Conservation (phyloP, 1,284 basidiomycete species). For the Malassezia equina region DNA sequence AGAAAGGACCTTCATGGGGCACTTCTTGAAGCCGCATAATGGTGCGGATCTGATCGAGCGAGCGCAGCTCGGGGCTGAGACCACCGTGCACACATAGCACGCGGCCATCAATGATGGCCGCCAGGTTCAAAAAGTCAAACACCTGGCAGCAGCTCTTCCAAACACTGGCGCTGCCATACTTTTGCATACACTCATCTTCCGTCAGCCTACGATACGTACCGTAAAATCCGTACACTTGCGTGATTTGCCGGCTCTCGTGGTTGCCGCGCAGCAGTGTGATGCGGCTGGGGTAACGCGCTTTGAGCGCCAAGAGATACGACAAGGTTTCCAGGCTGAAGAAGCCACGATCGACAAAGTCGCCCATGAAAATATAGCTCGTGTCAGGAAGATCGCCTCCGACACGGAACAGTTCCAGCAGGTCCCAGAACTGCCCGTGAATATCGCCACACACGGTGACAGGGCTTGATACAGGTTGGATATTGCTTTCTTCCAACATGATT, state of each 20-base stretch:
- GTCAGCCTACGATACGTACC: constrained; percentile 53
- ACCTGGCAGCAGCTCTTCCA: constrained; percentile 59
- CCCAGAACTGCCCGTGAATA: constrained; percentile 94
- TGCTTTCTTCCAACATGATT: constrained; percentile 83
- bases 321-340: constrained; percentile 95
- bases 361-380: constrained; percentile 97
- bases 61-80: constrained; percentile 80
- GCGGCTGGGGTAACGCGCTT: constrained; percentile 84
- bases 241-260: constrained; percentile 91
- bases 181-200: constrained; percentile 52
- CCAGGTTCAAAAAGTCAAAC: constrained; percentile 86
- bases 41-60: constrained; percentile 58
- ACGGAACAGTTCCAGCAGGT: constrained; percentile 75
- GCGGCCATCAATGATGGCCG: constrained; percentile 84
- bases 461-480: constrained; percentile 81
- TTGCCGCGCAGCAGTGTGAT: constrained; percentile 85
- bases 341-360: constrained; percentile 93
- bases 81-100: constrained; percentile 82
- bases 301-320: constrained; percentile 74
- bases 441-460: constrained; percentile 89
- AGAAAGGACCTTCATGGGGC: constrained; percentile 94
- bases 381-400: constrained; percentile 78
- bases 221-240: constrained; percentile 96
- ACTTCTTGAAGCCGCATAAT: constrained; percentile 86
- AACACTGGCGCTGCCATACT: constrained; percentile 69